Evolutionary conservation across 1,139 yeast genomes (phyloP), one percentile per base, ranked within the genome.

Genomic region (Suhomyces chickasaworum): DNA sequence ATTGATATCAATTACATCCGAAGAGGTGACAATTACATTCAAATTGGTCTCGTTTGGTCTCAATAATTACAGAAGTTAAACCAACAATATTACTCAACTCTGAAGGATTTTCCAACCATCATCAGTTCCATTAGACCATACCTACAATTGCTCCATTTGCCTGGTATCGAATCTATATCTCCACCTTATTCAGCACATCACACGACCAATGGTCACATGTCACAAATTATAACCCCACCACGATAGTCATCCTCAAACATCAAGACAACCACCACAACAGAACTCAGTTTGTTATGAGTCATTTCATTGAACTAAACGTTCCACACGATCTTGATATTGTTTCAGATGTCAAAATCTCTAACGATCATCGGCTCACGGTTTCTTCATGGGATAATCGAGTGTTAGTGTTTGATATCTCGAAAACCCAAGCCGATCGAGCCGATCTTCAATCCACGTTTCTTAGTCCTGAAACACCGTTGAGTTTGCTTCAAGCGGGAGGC

Each of bases 341-440:
- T 4, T 52, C 47, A 2, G 53, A 48, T 22, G 25, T 51, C 36
- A 55, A 59, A 42, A 71, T 73, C 51, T 63, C 74, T 1, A 34
- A 48, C 6, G 57, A 64, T 20, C 58, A 63, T 40, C 71, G 68
- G 40, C 61, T 77, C 23, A 50, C 73, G 2, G 72, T 64, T 0
- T 63, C 78, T 4, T 63, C 79, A 1, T 76, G 80, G 77, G 75
- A 74, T 47, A 68, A 68, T 31, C 52, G 56, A 8, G 64, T 75
- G 3, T 54, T 67, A 3, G 55, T 77, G n/a, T 77, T 72, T 53
- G 71, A 69, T 47, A 45, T 51, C 39, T 25, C 53, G n/a, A 39
- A 38, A 16, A 40, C 36, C 32, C 15, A 22, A 18, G 30, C 38
- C 9, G 52, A 46, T 9, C 33, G 37, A 13, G 31, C 44, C 12